Percentiles rank a stretch among this genome's conserved stretches.
Conservation (phyloP, 2,329 filamentous ascomycete genomes). For the Sclerotinia trifoliorum region DNA sequence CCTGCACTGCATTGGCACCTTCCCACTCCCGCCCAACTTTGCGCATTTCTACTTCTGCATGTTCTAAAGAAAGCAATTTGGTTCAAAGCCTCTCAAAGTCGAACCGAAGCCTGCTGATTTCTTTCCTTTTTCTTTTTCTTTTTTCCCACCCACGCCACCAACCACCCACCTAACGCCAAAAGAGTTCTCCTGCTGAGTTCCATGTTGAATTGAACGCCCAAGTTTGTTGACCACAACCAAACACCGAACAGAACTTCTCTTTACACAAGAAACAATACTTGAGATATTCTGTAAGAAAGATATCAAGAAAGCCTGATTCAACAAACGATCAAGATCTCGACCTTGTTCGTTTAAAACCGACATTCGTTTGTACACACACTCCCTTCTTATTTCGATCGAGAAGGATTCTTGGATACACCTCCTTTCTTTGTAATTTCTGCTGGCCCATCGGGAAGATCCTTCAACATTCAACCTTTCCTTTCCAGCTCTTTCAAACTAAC, state of each 20-base stretch:
- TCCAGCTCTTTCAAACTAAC: not conserved
- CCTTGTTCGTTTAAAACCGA: not conserved
- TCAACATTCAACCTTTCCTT: slow-evolving; percentile 3
- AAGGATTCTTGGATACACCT: slow-evolving; percentile 19
- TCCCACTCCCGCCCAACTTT: not conserved
- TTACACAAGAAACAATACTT: not conserved
- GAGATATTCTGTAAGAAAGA: not conserved
- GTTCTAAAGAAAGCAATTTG: not conserved
- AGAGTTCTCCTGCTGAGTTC: not conserved
- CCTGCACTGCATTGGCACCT: not conserved
- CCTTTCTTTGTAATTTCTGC: slow-evolving; percentile 11
- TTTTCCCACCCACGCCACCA: not conserved
- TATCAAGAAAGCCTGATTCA: not conserved
- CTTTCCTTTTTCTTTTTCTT: not conserved
- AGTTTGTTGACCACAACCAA: not conserved
- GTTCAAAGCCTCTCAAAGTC: not conserved
- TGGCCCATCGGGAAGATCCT: not conserved
- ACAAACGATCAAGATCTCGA: not conserved
- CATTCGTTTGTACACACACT: slow-evolving; percentile 13
- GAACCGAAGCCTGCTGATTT: not conserved
- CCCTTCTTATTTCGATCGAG: not conserved
- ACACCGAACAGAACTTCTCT: not conserved
- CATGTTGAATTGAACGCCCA: slow-evolving; percentile 1
- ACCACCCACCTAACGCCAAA: slow-evolving; percentile 3
- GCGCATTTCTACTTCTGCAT: slow-evolving; percentile 1